phyloP scores from a whole-genome alignment of 2,329 filamentous ascomycete genomes.

The Fusarium udum region DNA sequence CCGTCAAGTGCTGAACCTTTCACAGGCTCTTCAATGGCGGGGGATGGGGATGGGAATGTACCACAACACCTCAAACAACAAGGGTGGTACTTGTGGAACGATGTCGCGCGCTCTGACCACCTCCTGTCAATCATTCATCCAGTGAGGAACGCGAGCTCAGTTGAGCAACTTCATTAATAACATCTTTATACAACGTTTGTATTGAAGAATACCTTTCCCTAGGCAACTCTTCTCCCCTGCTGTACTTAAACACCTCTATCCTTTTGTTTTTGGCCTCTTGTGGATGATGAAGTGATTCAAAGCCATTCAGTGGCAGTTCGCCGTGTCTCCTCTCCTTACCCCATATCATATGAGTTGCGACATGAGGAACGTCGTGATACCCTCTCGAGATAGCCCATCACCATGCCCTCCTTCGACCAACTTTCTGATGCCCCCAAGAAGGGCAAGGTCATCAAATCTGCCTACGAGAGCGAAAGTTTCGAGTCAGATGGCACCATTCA shows the following conservation, averaged over 20 bases:
- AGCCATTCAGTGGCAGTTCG: constrained; percentile 24
- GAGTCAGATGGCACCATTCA: constrained; percentile 85
- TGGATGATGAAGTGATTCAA: constrained; percentile 30
- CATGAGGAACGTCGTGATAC: constrained; percentile 39
- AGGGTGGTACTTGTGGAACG: constrained; percentile 24
- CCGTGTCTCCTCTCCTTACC: constrained; percentile 14
- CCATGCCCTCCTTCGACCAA: constrained; percentile 62
- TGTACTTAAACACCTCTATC: not conserved
- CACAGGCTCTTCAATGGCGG: constrained; percentile 9
- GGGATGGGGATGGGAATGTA: constrained; percentile 31
- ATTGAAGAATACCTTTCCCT: not conserved
- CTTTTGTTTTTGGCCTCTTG: not conserved
- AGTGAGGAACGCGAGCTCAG: constrained; percentile 22
- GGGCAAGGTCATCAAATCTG: constrained; percentile 69
- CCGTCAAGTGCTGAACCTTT: constrained; percentile 10
- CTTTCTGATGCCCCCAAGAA: constrained; percentile 60
- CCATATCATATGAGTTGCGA: constrained; percentile 27
- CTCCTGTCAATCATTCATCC: constrained; percentile 7
- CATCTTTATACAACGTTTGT: not conserved
- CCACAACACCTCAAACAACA: constrained; percentile 19
- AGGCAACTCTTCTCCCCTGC: not conserved
- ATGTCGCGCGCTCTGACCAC: constrained; percentile 26
- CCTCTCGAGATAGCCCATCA: constrained; percentile 36
- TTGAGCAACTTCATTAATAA: constrained; percentile 22
- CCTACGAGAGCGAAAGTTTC: constrained; percentile 88